These are phyloP conservation scores for Tillandsia leiboldiana DNA, from an alignment of 176 grass and related monocot genomes.

Conservation along the genomic window DNA sequence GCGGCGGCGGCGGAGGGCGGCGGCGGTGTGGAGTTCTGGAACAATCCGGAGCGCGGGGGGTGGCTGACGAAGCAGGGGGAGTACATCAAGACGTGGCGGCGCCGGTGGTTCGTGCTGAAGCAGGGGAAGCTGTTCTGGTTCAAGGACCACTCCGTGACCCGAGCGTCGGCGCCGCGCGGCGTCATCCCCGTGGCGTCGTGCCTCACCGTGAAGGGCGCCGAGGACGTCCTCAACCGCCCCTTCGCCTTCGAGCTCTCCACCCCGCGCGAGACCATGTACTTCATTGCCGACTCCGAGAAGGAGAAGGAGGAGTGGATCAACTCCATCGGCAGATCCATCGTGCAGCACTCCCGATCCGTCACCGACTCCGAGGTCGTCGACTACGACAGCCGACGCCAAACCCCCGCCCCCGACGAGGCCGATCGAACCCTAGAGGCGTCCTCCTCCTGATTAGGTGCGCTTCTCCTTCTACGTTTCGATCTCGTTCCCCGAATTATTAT, in stretches of 20 bases:
- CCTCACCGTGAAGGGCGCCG: conserved; percentile 93
- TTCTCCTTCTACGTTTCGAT: no score
- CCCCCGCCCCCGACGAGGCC: conserved; percentile 21
- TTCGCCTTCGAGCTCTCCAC: conserved; percentile 94
- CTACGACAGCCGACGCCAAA: conserved; percentile 53
- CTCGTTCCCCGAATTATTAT: no score
- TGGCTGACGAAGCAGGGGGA: conserved; percentile 96
- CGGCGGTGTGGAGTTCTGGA: conserved; percentile 87
- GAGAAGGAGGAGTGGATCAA: conserved; percentile 99
- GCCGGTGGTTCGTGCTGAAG: conserved; percentile 97
- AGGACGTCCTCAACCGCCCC: conserved; percentile 79
- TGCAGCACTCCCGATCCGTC: conserved; percentile 89
- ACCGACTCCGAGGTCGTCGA: conserved; percentile 83
- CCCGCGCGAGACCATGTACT: conserved; percentile 84
- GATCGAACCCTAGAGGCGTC: neutral
- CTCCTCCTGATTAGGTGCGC: neutral
- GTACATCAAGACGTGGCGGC: conserved; percentile 99
- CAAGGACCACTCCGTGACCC: conserved; percentile 65
- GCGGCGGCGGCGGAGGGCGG: conserved; percentile 16
- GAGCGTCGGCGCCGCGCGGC: conserved; percentile 63
- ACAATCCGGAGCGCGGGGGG: conserved; percentile 49
- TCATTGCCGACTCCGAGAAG: conserved; percentile 95
- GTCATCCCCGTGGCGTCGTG: conserved; percentile 77
- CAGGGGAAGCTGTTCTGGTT: conserved; percentile 95
- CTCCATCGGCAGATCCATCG: conserved; percentile 90